Base-by-base conservation (phyloP, 768 basidiomycete genomes). In the Leccinum broughii region DNA sequence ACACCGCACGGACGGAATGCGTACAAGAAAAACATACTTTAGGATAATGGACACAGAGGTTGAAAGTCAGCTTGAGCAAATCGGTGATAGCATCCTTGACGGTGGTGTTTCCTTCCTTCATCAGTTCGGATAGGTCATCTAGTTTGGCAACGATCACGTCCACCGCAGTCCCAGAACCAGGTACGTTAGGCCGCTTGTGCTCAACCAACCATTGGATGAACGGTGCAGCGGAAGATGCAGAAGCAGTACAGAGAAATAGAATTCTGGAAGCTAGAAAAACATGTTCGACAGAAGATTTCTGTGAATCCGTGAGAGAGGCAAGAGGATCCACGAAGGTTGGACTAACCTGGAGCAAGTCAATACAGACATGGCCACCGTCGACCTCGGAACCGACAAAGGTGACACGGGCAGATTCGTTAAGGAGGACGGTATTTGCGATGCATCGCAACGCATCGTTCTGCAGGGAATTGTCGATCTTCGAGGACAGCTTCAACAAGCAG, bases 31-130 rank as follows among this genome's bases (percentile, higher is more conserved):
- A 0, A 56, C 63, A 39, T 6, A 89, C 90, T 78, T 87, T 92
- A 5, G 92, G 92, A 73, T 92, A 94, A 69, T 90, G 89, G 46
- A 86, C 72, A 54, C 93, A 77, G 32, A 96, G 71, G 71, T 96
- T 95, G 74, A 92, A 95, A 3, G 83, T 78, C 51, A 94, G 80
- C 70, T 98, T 98, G 58, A 98, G 81, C 26, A 94, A 70, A 72
- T 98, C 95, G 4, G 83, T 81, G 77, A 90, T 81, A 3, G 94
- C 92, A 57, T 92, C 90, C 64, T 81, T 81, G 32, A 85, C 20
- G 4, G 24, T 28, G 7, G 22, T 20, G 20, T 80, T 68, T 59
- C 85, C 81, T 44, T 77, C 74, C 46, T 85, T 77, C 60, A 89
- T 77, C 53, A 73, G 76, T 46, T 70, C 73, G 3, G 77, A 74